These are phyloP conservation scores for Penicillium frequentans DNA, from an alignment of 2,329 filamentous ascomycete genomes.

Conservation along the genomic window DNA sequence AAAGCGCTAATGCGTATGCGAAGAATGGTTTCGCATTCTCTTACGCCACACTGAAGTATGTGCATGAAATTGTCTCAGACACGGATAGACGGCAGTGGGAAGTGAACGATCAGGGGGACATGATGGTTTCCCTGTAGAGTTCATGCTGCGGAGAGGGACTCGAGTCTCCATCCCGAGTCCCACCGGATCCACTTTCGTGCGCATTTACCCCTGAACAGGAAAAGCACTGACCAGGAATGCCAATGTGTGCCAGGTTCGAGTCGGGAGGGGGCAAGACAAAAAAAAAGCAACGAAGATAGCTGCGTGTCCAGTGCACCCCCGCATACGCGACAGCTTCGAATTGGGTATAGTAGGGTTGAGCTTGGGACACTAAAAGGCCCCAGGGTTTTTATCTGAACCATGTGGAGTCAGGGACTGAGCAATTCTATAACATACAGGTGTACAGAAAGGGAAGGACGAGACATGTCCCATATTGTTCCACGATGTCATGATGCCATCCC, in stretches of 20 bases:
- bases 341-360: conserved; percentile 3
- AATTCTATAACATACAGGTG: background rate
- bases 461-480: background rate
- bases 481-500: background rate
- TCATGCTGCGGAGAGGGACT: conserved; percentile 13
- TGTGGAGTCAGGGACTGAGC: background rate
- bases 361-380: conserved; percentile 9
- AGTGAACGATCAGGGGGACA: conserved; percentile 6
- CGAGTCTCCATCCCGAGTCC: conserved; percentile 18
- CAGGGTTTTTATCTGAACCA: background rate
- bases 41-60: conserved; percentile 8
- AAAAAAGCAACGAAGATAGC: conserved; percentile 9
- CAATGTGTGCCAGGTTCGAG: background rate
- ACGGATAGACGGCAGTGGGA: background rate
- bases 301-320: conserved; percentile 10
- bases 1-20: background rate
- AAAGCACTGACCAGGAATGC: conserved; percentile 22
- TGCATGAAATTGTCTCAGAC: conserved; percentile 4
- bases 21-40: background rate
- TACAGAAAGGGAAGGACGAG: background rate
- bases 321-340: conserved; percentile 8
- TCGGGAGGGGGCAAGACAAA: background rate
- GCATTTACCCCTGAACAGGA: conserved; percentile 23
- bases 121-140: conserved; percentile 1
- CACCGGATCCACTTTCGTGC: conserved; percentile 21